Evolutionary conservation across 2,329 filamentous ascomycete species (phyloP), one percentile per base, ranked within the genome.

Genomic region (Penicillium nordicum): DNA sequence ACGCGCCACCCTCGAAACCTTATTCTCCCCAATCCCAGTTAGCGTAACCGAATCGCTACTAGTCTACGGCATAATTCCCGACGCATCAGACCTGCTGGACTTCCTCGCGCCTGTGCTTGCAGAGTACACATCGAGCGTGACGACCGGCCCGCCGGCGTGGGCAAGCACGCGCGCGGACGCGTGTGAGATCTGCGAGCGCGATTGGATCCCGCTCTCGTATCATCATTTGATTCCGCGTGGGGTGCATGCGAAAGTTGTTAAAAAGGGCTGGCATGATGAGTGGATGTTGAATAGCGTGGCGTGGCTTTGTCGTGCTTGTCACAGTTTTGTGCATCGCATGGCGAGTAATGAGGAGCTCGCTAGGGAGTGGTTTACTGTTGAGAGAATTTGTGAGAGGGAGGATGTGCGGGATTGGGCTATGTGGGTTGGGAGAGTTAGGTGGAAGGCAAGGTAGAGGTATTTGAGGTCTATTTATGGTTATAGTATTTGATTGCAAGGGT

Each of bases 301-400:
- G 12, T 95, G 90, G 90, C 74, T 96, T 63, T 95, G 91, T 73
- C 80, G 90, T 48, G 88, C 90, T 2, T 96, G 91, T 67, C 91
- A 96, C 77, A 84, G 82, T 41, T 92, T 90, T 69, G 89, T 95
- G 70, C 91, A 95, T 77, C 78, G 84, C 38, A 83, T 92, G 68
- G 87, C 84, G 34, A 80, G 76, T 5, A 90, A 94, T 69, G 90
- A 95, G 79, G 89, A 89, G 65, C 75, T 96, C 63, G 91, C 90
- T 14, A 80, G 82, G 64, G 76, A 86, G 52, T 91, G 81, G 69
- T 90, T 85, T 74, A 92, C 85, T 0, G 84, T 94, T 7, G 89
- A 93, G 53, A 73, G 82, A 63, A 77, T 96, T 60, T 69, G 88
- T 68, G 83, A 80, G 66, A 83, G 88, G 70, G 86, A 89, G 40